Base-by-base conservation (phyloP, 768 basidiomycete species). In the Cystobasidiopsis lactophilus region DNA sequence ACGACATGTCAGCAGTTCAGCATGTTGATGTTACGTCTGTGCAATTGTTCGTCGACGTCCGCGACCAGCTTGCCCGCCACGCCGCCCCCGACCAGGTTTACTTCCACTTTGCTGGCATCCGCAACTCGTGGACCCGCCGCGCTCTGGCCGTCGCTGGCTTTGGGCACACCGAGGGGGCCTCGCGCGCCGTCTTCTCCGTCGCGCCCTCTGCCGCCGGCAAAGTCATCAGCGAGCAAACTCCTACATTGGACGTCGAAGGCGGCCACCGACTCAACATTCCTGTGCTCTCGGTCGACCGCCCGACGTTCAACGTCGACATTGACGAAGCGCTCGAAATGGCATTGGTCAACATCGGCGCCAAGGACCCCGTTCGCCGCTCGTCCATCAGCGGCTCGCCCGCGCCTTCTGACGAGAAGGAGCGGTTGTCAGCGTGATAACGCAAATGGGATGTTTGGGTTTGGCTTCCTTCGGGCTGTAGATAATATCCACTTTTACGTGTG, bases 21-120 rank as follows among this genome's bases (percentile, higher is more conserved):
- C 43, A 95, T 58, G 73, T 96, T 40, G 93, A 98, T 62, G 84
- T 83, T 5, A 96, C 93, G 1, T 80, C 82, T 23, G 73, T 85
- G 1, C 93, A 96, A 67, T 76, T 85, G 31, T 72, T 98, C 41
- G 79, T 93, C 53, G 93, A 98, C 65, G 75, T 85, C 1, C 77
- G 88, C 19, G 75, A 69, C 29, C 82, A 82, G 65, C 73, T 95
- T n/a, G 86, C 95, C 64, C 75, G 77, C 60, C 95, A 83, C 80
- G 74, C 79, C 1, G 81, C 58, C n/a, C 60, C 44, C 30, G 57
- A 58, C 24, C 33, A 48, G 21, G 62, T 70, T 31, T 65, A 85
- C 75, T 96, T 93, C 73, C 91, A 96, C 69, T 98, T 98, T 65
- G 80, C 85, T 3, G 77, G 82, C 33, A 72, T 95, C 33, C 75